These are phyloP conservation scores for Bacterosira constricta DNA, from an alignment of 108 stramenopile species.

Conservation along the genomic window DNA sequence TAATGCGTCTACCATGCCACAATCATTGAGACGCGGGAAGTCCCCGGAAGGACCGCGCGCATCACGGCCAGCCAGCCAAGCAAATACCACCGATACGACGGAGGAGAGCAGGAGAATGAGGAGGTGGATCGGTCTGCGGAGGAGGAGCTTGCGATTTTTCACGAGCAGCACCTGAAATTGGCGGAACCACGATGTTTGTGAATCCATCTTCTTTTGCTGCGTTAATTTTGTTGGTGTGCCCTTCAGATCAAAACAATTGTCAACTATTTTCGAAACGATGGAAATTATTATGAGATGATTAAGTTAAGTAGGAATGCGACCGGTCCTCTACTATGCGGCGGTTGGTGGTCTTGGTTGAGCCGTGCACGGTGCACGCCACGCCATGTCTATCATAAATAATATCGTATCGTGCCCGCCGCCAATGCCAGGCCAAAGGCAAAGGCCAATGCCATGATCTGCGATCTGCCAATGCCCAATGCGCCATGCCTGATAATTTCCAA, in stretches of 20 bases:
- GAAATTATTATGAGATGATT: no score
- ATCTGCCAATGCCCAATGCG: no score
- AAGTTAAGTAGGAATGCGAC: no score
- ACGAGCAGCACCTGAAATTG: slow-evolving; percentile 38
- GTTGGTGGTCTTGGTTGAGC: no score
- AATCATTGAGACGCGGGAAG: slow-evolving; percentile 41
- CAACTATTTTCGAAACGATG: no score
- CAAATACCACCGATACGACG: slow-evolving; percentile 36
- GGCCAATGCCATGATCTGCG: no score
- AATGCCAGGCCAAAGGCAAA: no score
- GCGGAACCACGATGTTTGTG: slow-evolving; percentile 43
- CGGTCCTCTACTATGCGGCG: no score
- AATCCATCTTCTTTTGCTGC: background rate
- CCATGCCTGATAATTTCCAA: no score
- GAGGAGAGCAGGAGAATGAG: slow-evolving; percentile 34
- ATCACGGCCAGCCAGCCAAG: slow-evolving; percentile 42
- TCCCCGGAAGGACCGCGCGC: slow-evolving; percentile 19
- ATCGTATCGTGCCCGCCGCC: no score
- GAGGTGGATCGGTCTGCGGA: slow-evolving; percentile 46
- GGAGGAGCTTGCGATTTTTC: slow-evolving; percentile 43
- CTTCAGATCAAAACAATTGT: no score
- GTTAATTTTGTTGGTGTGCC: no score
- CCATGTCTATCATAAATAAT: background rate
- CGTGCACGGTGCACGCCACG: background rate
- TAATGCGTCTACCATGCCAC: slow-evolving; percentile 50